phyloP scores from a whole-genome alignment of 148 eudicot genomes.

The Rhododendron mucronatum region DNA sequence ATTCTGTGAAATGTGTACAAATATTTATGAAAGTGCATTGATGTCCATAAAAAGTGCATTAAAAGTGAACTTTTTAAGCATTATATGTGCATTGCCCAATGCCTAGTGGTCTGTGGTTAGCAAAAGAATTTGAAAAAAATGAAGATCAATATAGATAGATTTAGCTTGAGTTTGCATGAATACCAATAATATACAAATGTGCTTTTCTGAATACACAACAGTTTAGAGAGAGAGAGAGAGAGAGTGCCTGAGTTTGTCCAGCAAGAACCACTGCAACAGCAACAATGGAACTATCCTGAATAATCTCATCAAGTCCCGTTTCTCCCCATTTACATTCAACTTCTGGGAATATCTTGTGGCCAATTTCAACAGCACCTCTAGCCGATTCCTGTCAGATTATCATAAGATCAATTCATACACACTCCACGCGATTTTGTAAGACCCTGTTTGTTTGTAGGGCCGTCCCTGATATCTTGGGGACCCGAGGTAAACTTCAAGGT shows the following conservation, averaged over 20 bases:
- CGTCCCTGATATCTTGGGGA: too few species aligned
- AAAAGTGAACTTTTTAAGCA: too few species aligned
- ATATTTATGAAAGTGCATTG: too few species aligned
- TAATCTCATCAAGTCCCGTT: constrained; percentile 68
- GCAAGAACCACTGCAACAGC: constrained; percentile 96
- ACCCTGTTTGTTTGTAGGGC: not conserved
- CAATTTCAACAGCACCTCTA: constrained; percentile 68
- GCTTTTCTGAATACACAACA: not conserved
- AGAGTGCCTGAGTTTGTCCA: constrained; percentile 74
- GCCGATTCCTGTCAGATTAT: constrained; percentile 62
- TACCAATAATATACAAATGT: not conserved
- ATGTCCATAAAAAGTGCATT: too few species aligned
- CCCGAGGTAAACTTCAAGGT: too few species aligned
- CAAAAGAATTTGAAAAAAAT: too few species aligned
- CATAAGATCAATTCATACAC: not conserved
- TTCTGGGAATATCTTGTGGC: constrained; percentile 54
- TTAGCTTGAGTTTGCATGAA: not conserved
- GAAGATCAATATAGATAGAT: too few species aligned
- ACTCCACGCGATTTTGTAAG: not conserved
- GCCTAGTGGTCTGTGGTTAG: not conserved
- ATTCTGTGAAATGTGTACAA: too few species aligned
- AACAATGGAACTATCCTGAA: constrained; percentile 52
- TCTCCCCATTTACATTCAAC: constrained; percentile 86
- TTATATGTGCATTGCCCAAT: too few species aligned
- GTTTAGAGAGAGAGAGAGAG: not conserved